Percentiles rank a stretch among this genome's conserved stretches.
Conservation (phyloP, 2,329 filamentous ascomycete genomes). For the Trichoderma koningii region DNA sequence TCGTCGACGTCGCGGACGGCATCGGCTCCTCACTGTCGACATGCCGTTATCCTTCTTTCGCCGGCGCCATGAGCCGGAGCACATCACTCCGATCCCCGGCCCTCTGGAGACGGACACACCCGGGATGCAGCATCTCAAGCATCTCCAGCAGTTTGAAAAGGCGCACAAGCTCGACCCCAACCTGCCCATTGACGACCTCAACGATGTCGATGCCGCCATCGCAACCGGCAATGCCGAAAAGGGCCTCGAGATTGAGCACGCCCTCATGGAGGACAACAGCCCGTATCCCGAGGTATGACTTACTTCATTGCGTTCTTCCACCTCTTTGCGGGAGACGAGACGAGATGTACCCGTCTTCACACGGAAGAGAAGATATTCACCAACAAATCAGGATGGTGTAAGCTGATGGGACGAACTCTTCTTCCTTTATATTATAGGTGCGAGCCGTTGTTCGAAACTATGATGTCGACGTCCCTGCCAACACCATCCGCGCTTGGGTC, state of each 20-base stretch:
- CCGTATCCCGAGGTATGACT: conserved; percentile 63
- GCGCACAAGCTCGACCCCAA: conserved; percentile 67
- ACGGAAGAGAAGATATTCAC: too few relatives aligned
- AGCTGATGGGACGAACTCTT: conserved; percentile 7
- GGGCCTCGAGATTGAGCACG: conserved; percentile 59
- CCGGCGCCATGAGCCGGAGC: conserved; percentile 50
- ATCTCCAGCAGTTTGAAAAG: conserved; percentile 59
- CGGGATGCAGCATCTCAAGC: conserved; percentile 46
- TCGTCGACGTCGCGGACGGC: background rate
- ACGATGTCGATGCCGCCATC: conserved; percentile 61
- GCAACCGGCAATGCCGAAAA: conserved; percentile 57
- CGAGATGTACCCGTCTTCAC: background rate
- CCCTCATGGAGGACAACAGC: conserved; percentile 64
- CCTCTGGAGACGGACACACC: conserved; percentile 45
- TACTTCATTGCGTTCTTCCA: background rate
- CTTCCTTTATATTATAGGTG: conserved; percentile 50
- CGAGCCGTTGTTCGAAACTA: conserved; percentile 66
- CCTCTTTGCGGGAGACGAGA: background rate
- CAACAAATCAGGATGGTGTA: background rate
- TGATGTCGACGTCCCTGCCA: conserved; percentile 65
- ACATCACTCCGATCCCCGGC: conserved; percentile 47
- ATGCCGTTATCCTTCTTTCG: conserved; percentile 47
- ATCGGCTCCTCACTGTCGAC: conserved; percentile 20
- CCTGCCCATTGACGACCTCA: conserved; percentile 62
- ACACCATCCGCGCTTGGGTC: conserved; percentile 65